A percentile compares a stretch with the other conserved stretches of the same genome.
Conservation (phyloP, 371 early-diverging fungal genomes). For the Mortierella sp. region DNA sequence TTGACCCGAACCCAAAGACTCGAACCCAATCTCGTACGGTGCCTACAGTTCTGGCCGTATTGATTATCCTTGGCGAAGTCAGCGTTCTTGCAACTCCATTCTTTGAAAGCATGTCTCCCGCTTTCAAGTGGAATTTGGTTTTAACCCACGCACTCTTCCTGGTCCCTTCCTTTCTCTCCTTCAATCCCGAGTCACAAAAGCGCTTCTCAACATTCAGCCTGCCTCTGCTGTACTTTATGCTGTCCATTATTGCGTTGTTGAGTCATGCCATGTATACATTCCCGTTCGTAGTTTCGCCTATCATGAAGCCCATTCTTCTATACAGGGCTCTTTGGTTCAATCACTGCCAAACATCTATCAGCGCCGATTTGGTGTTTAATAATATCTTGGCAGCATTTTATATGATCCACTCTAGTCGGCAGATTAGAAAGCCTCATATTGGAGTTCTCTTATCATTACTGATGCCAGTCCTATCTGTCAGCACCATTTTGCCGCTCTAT, state of each 20-base stretch:
- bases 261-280: slow-evolving; percentile 43
- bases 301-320: slow-evolving; percentile 31
- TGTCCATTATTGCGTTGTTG: slow-evolving; percentile 35
- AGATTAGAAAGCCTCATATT: slow-evolving; percentile 23
- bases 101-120: slow-evolving; percentile 25
- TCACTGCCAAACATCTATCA: slow-evolving; percentile 56
- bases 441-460: slow-evolving; percentile 29
- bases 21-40: slow-evolving; percentile 39
- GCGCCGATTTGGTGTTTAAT: slow-evolving; percentile 52
- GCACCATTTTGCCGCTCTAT: slow-evolving; percentile 64
- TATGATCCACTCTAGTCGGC: slow-evolving; percentile 43
- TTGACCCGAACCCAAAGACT: slow-evolving; percentile 29
- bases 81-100: slow-evolving; percentile 48
- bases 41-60: slow-evolving; percentile 28
- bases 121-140: slow-evolving; percentile 41
- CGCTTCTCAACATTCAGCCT: slow-evolving; percentile 31
- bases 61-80: slow-evolving; percentile 44
- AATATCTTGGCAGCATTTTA: slow-evolving; percentile 46
- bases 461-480: slow-evolving; percentile 61
- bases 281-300: slow-evolving; percentile 43
- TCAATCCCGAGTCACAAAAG: slow-evolving; percentile 40
- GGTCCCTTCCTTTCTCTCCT: slow-evolving; percentile 33
- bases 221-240: slow-evolving; percentile 34
- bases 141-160: slow-evolving; percentile 48
- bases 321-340: slow-evolving; percentile 49